These are phyloP conservation scores for Xylaria acuta DNA, from an alignment of 495 filamentous ascomycete species.

Conservation along the genomic window DNA sequence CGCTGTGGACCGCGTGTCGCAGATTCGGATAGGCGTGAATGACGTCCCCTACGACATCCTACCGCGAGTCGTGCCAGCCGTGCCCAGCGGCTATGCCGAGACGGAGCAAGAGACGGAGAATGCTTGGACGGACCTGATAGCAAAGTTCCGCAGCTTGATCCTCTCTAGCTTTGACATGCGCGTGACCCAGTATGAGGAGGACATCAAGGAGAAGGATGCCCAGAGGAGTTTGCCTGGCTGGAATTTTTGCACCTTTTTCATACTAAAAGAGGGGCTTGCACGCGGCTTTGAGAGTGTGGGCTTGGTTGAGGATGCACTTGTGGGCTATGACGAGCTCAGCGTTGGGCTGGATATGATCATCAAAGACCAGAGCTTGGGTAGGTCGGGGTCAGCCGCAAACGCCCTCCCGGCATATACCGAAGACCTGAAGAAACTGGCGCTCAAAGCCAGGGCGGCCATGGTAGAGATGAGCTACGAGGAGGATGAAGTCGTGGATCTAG, in stretches of 20 bases:
- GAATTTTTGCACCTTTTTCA: constrained; percentile 99
- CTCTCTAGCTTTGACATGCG: constrained; percentile 88
- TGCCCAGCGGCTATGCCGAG: constrained; percentile 65
- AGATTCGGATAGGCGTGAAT: constrained; percentile 76
- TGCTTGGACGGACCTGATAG: constrained; percentile 81
- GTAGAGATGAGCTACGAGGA: constrained; percentile 40
- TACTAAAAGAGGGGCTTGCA: constrained; percentile 93
- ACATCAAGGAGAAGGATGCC: constrained; percentile 90
- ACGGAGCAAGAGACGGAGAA: constrained; percentile 71
- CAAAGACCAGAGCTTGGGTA: constrained; percentile 68
- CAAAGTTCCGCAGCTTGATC: constrained; percentile 86
- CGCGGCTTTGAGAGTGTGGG: constrained; percentile 96
- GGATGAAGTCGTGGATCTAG: constrained; percentile 55
- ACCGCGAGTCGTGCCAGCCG: constrained; percentile 61
- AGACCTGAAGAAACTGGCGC: constrained; percentile 66
- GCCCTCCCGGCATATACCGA: constrained; percentile 72
- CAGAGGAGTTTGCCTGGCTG: constrained; percentile 90
- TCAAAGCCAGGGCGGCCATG: constrained; percentile 52
- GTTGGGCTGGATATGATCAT: constrained; percentile 83
- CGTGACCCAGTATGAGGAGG: constrained; percentile 94
- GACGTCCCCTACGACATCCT: constrained; percentile 64
- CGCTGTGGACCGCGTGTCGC: constrained; percentile 78
- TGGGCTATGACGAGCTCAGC: constrained; percentile 90
- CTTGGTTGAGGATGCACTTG: constrained; percentile 90
- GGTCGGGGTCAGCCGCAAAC: constrained; percentile 49